phyloP scores from a whole-genome alignment of 2,329 filamentous ascomycete genomes.

The Colletotrichum chlorophyti region DNA sequence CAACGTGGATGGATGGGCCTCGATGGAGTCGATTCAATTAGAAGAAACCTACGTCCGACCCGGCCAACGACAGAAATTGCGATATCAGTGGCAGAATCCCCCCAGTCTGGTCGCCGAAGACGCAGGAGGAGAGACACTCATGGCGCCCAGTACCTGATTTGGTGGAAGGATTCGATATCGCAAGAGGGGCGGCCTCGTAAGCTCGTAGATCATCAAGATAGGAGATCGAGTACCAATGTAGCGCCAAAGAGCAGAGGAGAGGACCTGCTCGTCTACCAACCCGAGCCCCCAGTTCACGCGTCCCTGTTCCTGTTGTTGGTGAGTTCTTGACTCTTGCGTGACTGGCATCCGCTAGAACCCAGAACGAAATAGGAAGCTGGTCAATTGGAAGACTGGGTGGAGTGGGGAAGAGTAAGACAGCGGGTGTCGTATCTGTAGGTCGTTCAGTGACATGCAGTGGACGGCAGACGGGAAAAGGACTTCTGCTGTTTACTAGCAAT shows the following conservation, averaged over 20 bases:
- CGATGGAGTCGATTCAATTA: not conserved
- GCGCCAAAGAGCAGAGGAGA: not conserved
- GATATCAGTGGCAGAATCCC: not conserved
- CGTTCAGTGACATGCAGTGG: not conserved
- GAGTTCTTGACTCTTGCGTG: not conserved
- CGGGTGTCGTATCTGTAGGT: no score
- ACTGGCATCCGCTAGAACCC: conserved; percentile 13
- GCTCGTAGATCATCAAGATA: conserved; percentile 27
- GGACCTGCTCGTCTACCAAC: not conserved
- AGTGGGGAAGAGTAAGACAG: conserved; percentile 15
- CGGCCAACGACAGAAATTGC: not conserved
- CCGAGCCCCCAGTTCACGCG: not conserved
- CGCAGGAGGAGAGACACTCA: not conserved
- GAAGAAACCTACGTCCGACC: not conserved
- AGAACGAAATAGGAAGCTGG: conserved; percentile 28
- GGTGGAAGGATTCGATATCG: conserved; percentile 16
- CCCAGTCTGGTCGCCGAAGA: conserved; percentile 8
- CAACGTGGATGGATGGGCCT: not conserved
- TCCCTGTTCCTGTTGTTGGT: not conserved
- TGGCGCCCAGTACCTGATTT: conserved; percentile 20
- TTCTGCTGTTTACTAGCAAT: no score
- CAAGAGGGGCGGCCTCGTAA: conserved; percentile 20
- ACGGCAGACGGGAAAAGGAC: not conserved
- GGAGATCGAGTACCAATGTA: conserved; percentile 7
- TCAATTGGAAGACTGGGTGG: not conserved